phyloP scores from a whole-genome alignment of 148 eudicot species.

The Diospyros lotus region DNA sequence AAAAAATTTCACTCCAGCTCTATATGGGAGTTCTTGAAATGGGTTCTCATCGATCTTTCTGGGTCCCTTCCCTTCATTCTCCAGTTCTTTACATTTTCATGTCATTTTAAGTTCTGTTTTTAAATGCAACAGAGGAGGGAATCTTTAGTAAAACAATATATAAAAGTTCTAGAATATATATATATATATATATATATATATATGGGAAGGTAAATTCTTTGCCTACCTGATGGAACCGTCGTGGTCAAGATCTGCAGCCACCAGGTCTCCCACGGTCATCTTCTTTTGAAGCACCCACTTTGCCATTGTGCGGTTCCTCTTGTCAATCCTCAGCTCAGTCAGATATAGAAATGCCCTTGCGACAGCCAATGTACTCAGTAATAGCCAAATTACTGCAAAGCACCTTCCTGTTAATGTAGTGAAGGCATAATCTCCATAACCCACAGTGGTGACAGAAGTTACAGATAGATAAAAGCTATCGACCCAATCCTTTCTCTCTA shows the following conservation, averaged over 20 bases:
- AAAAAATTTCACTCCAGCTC: no score
- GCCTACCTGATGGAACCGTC: slow-evolving; percentile 69
- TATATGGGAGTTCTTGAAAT: no score
- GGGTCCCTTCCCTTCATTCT: no score
- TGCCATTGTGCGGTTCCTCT: slow-evolving; percentile 46
- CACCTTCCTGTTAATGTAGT: slow-evolving; percentile 45
- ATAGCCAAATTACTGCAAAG: slow-evolving; percentile 61
- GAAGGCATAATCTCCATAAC: slow-evolving; percentile 62
- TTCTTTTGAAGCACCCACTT: slow-evolving; percentile 50
- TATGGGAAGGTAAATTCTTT: no score
- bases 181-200: no score
- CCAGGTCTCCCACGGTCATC: slow-evolving; percentile 55
- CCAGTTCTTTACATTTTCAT: background rate
- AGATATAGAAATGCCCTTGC: slow-evolving; percentile 63
- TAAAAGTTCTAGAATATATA: background rate
- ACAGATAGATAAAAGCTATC: slow-evolving; percentile 64
- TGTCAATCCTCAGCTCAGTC: slow-evolving; percentile 61
- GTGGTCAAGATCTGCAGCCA: slow-evolving; percentile 63
- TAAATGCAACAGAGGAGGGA: no score
- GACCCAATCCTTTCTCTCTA: slow-evolving; percentile 50
- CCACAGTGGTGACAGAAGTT: slow-evolving; percentile 71
- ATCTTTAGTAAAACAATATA: no score
- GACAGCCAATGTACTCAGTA: slow-evolving; percentile 58
- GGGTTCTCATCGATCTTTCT: no score
- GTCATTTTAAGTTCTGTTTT: no score